Base-by-base conservation (phyloP, 1,139 yeast genomes). In the Schwanniomyces etchellsii region DNA sequence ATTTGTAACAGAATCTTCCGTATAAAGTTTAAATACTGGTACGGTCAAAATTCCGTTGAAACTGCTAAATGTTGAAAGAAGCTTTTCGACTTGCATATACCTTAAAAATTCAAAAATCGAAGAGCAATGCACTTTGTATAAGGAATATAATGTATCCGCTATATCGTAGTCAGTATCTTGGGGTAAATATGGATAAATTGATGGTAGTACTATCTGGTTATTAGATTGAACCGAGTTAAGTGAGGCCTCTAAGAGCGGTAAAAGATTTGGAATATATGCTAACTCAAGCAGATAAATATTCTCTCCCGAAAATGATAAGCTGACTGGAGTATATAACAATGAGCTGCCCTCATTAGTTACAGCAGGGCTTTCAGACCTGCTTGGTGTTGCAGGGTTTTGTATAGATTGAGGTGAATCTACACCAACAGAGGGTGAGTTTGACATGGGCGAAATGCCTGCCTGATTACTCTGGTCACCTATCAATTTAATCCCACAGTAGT, bases 401-500 rank as follows among this genome's bases (percentile, higher is more conserved):
- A 51, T 46, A 9, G 43, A 35, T n/a, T 30, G 39, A 9, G 43
- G 41, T 3, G 43, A 32, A 13, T 40, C 43, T 18, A 29, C 22
- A n/a, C 35, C 35, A 28, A 28, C 16, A 7, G 55, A 44, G 15
- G 52, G 45, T 2, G 44, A 27, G 5, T 61, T 50, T 2, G 57
- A 50, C 4, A 40, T 37, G 2, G 60, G 58, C 5, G 60, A 52
- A 15, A 45, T 46, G n/a, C 39, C 37, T 12, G 38, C 27, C 35
- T 48, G 47, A 44, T 48, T 35, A 32, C 47, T 47, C 26, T 49
- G 62, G 29, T 76, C 83, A 6, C 75, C 82, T 13, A 73, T 58
- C 32, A 88, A 55, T 43, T 71, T 73, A 31, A 88, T 66, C 1
- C 96, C 96, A 57, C 95, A 85, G 52, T 88, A 89, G 51, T 88